phyloP scores from a whole-genome alignment of 345 rosid species.

The Lepidium aucheri region DNA sequence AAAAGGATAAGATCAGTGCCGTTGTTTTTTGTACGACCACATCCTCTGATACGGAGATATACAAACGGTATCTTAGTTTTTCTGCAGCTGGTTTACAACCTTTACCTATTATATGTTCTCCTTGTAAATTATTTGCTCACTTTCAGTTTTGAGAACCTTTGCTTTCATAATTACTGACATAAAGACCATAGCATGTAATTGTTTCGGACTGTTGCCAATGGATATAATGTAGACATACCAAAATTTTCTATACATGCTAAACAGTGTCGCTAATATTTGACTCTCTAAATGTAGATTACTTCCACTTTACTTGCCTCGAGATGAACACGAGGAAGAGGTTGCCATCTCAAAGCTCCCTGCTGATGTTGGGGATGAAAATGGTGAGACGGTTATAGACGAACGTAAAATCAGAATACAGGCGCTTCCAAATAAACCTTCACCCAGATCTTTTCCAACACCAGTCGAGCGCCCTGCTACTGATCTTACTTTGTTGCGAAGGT shows the following conservation, averaged over 20 bases:
- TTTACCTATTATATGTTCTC: neutral
- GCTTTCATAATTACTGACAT: neutral
- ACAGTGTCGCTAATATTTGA: neutral
- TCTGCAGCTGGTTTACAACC: neutral
- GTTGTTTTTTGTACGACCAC: conserved; percentile 87
- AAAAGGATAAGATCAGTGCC: conserved; percentile 75
- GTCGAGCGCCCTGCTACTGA: conserved; percentile 58
- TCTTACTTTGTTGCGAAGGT: conserved; percentile 87
- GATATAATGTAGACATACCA: neutral
- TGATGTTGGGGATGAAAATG: conserved; percentile 98
- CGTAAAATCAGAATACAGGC: conserved; percentile 95
- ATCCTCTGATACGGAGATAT: conserved; percentile 83
- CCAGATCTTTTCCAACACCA: conserved; percentile 51
- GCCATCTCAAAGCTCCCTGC: conserved; percentile 91
- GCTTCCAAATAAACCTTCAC: conserved; percentile 60
- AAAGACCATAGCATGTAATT: conserved; percentile 2
- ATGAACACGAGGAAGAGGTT: conserved; percentile 80
- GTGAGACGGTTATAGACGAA: conserved; percentile 89
- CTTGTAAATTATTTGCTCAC: neutral
- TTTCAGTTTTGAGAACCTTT: neutral
- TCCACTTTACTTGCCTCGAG: conserved; percentile 97
- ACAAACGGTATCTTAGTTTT: conserved; percentile 53
- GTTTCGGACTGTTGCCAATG: neutral
- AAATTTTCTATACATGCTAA: neutral
- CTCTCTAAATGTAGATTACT: conserved; percentile 56